Evolutionary conservation across 2,329 filamentous ascomycete species (phyloP), one percentile per base, ranked within the genome.

Genomic region (Penicillium sp.): DNA sequence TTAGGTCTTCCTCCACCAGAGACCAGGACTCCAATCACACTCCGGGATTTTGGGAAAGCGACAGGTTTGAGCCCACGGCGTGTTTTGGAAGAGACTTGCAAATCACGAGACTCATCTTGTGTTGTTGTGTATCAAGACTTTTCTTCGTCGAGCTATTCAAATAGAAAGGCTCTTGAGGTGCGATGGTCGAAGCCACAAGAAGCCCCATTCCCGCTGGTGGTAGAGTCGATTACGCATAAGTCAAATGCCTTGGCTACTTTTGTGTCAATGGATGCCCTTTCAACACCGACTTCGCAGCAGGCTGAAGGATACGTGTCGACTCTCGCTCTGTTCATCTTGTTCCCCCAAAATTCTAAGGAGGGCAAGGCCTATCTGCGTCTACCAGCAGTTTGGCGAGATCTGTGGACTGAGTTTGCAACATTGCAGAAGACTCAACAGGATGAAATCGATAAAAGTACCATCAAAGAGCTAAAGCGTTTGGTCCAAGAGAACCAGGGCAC

Each of bases 231-330:
- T 26, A 69, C 67, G 1, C 74, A 76, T 47, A 72, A 73, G 32
- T 71, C 82, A 75, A 67, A 70, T 72, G 49, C 77, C 60, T 70
- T 71, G 41, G 72, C 69, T 10, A 72, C 87, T 23, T 83, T 78
- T 10, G 85, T 94, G 61, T 88, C 86, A 39, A 96, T 97, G 88
- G 79, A 76, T 4, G 80, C 81, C 0, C 74, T 95, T 40, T 88
- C 91, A 10, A 88, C 91, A 0, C 84, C 91, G 0, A 88, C 91
- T 49, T 63, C 79, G 11, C 85, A 86, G 60, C 92, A 99, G 69
- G 95, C 94, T 6, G 92, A 97, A 71, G 87, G 87, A 1, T 97
- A 87, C 63, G 82, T 94, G 39, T 89, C 91, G 6, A 96, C 91
- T 0, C 80, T 84, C 11, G 90, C 89, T 1, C 76, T 99, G 1